Conservation (phyloP, 2,329 filamentous ascomycete species). For the Xylariaceae sp. region DNA sequence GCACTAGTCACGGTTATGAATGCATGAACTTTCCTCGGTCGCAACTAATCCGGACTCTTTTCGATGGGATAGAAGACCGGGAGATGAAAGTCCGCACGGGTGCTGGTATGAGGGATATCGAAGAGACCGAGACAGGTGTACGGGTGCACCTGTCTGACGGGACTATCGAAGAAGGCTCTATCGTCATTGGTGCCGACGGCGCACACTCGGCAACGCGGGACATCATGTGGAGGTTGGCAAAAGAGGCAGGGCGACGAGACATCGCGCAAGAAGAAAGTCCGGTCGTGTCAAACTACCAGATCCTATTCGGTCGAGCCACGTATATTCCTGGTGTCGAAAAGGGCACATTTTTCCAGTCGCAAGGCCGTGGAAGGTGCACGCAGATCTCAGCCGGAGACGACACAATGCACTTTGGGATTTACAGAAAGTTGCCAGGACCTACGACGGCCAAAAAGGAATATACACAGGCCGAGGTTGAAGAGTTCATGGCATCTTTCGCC, state of each 20-base stretch:
- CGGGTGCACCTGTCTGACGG: slow-evolving; percentile 12
- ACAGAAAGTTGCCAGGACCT: slow-evolving; percentile 5
- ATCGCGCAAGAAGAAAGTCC: slow-evolving; percentile 10
- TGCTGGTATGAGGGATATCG: slow-evolving; percentile 6
- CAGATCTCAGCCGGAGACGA: slow-evolving; percentile 11
- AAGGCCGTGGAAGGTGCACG: slow-evolving; percentile 10
- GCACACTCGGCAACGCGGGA: slow-evolving; percentile 12
- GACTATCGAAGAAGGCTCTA: slow-evolving; percentile 13
- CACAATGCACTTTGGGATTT: slow-evolving; percentile 14
- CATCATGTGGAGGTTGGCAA: slow-evolving; percentile 12
- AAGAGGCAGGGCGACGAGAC: slow-evolving; percentile 2
- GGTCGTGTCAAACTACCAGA: slow-evolving; percentile 10
- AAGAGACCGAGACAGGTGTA: slow-evolving; percentile 10
- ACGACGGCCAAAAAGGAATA: slow-evolving; percentile 10
- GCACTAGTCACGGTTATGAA: slow-evolving; percentile 11
- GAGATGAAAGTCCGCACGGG: slow-evolving; percentile 8
- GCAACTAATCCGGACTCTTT: slow-evolving; percentile 4
- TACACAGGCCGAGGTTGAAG: slow-evolving; percentile 9
- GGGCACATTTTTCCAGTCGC: slow-evolving; percentile 13
- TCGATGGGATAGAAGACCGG: slow-evolving; percentile 3
- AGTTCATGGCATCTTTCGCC: slow-evolving; percentile 12
- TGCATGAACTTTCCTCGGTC: slow-evolving; percentile 14
- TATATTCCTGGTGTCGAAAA: slow-evolving; percentile 1
- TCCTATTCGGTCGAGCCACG: slow-evolving; percentile 14
- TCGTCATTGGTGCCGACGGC: slow-evolving; percentile 17